phyloP scores from a whole-genome alignment of 768 basidiomycete species.

The Gelatoporia subvermispora region DNA sequence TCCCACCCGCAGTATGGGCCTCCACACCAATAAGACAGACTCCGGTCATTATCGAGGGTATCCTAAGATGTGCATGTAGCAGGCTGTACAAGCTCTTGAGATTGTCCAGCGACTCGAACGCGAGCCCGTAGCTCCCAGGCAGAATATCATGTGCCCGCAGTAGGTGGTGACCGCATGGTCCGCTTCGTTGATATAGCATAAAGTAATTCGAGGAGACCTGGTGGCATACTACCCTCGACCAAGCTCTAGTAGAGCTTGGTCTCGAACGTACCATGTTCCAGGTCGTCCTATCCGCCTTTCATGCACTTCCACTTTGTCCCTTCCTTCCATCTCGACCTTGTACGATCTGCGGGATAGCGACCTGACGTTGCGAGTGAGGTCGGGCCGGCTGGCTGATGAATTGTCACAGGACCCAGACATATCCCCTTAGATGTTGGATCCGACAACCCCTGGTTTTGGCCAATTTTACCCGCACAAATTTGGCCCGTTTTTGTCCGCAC shows the following conservation, averaged over 20 bases:
- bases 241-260: neutral
- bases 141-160: constrained; percentile 20
- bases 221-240: constrained; percentile 3
- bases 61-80: constrained; percentile 5
- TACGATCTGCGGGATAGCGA: too few relatives aligned
- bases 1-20: constrained; percentile 17
- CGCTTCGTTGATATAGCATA: too few relatives aligned
- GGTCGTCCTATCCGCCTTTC: constrained; percentile 7
- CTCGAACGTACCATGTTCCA: constrained; percentile 1
- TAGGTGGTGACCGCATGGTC: constrained; percentile 1
- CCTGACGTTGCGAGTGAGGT: too few relatives aligned
- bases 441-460: too few relatives aligned
- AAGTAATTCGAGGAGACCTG: neutral
- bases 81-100: constrained; percentile 25
- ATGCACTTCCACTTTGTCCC: constrained; percentile 5
- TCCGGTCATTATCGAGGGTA: constrained; percentile 4
- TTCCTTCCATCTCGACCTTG: too few relatives aligned
- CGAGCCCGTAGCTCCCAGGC: constrained; percentile 21
- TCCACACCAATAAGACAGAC: constrained; percentile 14
- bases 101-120: constrained; percentile 23
- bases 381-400: too few relatives aligned
- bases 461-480: too few relatives aligned
- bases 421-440: too few relatives aligned
- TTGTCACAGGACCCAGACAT: too few relatives aligned
- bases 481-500: too few relatives aligned